Evolutionary conservation across 2,329 filamentous ascomycete genomes (phyloP).

Genomic region (Apiospora phragmitis): DNA sequence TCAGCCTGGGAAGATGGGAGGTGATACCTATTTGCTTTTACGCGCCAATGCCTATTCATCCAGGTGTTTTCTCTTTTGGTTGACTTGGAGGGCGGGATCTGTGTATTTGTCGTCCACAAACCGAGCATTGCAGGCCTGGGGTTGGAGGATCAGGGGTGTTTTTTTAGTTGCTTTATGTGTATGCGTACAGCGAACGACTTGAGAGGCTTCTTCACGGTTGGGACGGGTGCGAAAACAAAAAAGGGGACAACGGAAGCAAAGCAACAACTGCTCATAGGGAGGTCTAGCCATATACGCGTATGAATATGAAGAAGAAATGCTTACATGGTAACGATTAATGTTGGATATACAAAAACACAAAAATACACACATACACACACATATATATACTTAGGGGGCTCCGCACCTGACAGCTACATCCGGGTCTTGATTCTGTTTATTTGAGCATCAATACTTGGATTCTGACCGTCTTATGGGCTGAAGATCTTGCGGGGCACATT

Average conservation of each 20-base stretch:
- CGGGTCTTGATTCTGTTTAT: background rate
- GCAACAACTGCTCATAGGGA: background rate
- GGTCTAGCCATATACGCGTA: background rate
- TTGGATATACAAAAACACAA: background rate
- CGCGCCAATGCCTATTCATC: background rate
- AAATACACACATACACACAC: background rate
- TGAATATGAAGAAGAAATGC: background rate
- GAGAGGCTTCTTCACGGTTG: background rate
- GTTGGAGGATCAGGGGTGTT: background rate
- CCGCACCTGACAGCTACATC: background rate
- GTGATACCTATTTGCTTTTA: conserved; percentile 5
- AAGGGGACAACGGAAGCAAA: background rate
- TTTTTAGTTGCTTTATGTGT: background rate
- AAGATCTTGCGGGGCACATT: background rate
- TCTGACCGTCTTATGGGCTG: background rate
- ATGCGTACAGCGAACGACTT: background rate
- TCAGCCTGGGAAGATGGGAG: background rate
- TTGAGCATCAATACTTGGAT: background rate
- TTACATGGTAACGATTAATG: conserved; percentile 5
- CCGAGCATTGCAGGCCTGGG: background rate
- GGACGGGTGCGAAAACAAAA: background rate
- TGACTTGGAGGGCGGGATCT: background rate
- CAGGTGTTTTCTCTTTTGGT: background rate
- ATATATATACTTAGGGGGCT: background rate
- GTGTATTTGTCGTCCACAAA: background rate